Evolutionary conservation across 306 rosid species (phyloP), one percentile per base, ranked within the genome.

Genomic region (Lupinus albus): DNA sequence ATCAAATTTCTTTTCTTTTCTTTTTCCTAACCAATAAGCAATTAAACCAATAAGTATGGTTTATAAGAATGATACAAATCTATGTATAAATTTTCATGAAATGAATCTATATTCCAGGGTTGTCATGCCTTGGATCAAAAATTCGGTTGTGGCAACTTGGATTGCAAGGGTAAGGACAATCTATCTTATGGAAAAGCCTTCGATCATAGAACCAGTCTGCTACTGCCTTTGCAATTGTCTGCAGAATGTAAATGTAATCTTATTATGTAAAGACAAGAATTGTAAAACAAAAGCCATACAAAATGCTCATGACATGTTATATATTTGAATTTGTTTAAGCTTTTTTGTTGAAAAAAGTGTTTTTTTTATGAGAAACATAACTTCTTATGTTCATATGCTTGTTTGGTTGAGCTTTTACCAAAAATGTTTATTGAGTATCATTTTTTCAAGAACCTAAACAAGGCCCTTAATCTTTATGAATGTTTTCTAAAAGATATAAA

Each of bases 151-250:
- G 94, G 83, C 97, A 93, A 13, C 85, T 84, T n/a, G 98, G 98
- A 33, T 93, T 93, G 95, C 97, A 93, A 62, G 98, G 96, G 80
- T 84, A 89, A 55, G 94, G 77, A 35, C 98, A 89, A 71, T 93
- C 96, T 32, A 89, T 86, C 84, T 77, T 77, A 70, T 79, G 82
- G 84, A 89, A 89, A 2, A 81, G 54, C 30, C 60, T 80, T 76
- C 98, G 64, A 20, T 83, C 97, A 30, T 67, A 89, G 66, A 30
- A 93, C 98, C 98, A 93, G 53, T 89, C 95, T 79, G 86, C 97
- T 63, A 93, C 94, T n/a, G 99, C 97, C 73, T 80, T 68, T 33
- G 97, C 89, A 79, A 93, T 79, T 57, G 90, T 70, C 99, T 93
- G 94, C 81, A 67, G 25, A 69, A 54, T 39, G 11, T 1, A 39